A percentile compares a stretch with the other conserved stretches of the same genome.
Conservation (phyloP, 306 rosid genomes). For the Hippophae gyantsensis region DNA sequence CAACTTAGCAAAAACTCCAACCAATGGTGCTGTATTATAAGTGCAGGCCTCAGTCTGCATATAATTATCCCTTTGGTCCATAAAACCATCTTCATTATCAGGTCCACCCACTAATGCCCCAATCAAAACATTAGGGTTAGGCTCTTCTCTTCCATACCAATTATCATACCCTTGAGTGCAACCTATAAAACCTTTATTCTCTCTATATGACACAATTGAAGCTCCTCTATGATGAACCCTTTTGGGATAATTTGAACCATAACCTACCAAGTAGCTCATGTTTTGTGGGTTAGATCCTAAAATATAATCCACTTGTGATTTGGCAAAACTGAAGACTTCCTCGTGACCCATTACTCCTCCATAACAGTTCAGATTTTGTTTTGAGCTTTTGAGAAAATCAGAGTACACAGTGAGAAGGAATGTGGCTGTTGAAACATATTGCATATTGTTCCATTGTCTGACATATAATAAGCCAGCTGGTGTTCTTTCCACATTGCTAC, state of each 20-base stretch:
- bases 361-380: slow-evolving; percentile 49
- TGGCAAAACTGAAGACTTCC: slow-evolving; percentile 44
- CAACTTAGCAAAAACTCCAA: slow-evolving; percentile 74
- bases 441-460: slow-evolving; percentile 98
- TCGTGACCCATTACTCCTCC: slow-evolving; percentile 26
- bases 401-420: slow-evolving; percentile 70
- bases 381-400: slow-evolving; percentile 45
- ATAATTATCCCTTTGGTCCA: slow-evolving; percentile 60
- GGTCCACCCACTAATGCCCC: slow-evolving; percentile 99
- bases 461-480: slow-evolving; percentile 69
- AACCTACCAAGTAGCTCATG: slow-evolving; percentile 91
- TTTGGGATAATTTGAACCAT: slow-evolving; percentile 54
- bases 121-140: slow-evolving; percentile 66
- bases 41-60: slow-evolving; percentile 99
- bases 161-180: slow-evolving; percentile 95
- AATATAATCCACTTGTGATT: slow-evolving; percentile 75
- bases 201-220: slow-evolving; percentile 64
- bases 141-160: slow-evolving; percentile 48
- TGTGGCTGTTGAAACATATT: slow-evolving; percentile 79
- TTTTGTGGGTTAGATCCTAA: slow-evolving; percentile 75
- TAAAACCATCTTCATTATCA: slow-evolving; percentile 56
- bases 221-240: slow-evolving; percentile 94
- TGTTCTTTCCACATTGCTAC: slow-evolving; percentile 49
- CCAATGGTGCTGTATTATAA: slow-evolving; percentile 84
- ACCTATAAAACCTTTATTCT: slow-evolving; percentile 82